Base-by-base conservation (phyloP, 2,329 filamentous ascomycete species). In the Fusarium stilboides region DNA sequence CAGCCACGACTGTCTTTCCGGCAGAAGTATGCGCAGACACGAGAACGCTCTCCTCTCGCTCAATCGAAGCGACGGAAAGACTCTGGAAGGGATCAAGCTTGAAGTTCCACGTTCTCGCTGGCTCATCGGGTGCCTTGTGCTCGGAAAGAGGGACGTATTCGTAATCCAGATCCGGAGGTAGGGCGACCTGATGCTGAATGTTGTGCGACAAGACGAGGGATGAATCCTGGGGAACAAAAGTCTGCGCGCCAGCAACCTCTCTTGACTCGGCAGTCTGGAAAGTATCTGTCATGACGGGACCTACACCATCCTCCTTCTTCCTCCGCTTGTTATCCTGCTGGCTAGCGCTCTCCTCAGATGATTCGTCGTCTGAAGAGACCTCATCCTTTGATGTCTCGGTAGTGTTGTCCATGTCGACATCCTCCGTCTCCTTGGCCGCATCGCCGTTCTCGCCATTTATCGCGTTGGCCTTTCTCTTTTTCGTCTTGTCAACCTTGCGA, bases 1-100 rank as follows among this genome's bases (percentile, higher is more conserved):
- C 96, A 68, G 96, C 96, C 44, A 98, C 94, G 9, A 99, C 97
- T 0, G 96, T 99, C 83, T 99, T 99, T 81, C 96, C 96, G 37
- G 96, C 96, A 86, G 92, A 96, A 9, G 96, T 99, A 81, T 99
- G 96, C 54, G 96, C 96, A 17, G 97, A 98, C 3, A 99, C 96
- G 50, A 99, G 83, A 0, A 99, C 94, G 83, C 94, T 98, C 84
- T 99, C 96, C 57, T 95, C 94, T 69, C 96, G 88, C 82, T 99
- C 92, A 68, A 99, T 99, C 1, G 95, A 98, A 9, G 94, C 91
- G 65, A 99, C 94, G 0, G 96, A 94, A 51, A 98, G 88, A 76
- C 95, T 93, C 82, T 99, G 96, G 86, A 99, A 99, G 51, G 96
- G 96, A 84, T 99, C 96, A 62, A 99, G 90, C 59, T 93, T 93